Base-by-base conservation (phyloP, 208 protist genomes). In the Phytomonas francai region DNA sequence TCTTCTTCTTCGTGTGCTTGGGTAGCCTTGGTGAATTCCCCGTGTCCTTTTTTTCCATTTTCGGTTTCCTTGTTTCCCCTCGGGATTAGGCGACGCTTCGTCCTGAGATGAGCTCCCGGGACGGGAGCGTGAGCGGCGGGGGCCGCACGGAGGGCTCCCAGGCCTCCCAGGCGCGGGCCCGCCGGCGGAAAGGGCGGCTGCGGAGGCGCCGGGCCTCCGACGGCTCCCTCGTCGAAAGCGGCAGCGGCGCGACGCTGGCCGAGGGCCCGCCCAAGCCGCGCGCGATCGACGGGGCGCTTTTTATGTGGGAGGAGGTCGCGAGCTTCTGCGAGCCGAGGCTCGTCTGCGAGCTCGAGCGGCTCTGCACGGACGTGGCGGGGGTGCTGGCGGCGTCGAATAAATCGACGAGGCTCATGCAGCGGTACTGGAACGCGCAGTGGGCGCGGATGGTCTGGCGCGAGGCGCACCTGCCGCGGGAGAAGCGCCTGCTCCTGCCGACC, bases 361-460 rank as follows among this genome's bases (percentile, higher is more conserved):
- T 94, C 3, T 83, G 72, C 57, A 67, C 64, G 8, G 84, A 92
- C 70, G 76, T 94, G 0, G 67, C 68, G 11, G 30, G 16, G 12
- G 59, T 62, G 12, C 69, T 94, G 49, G 49, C 66, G 45, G 68
- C 66, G 51, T 85, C 80, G 25, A 79, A 75, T 36, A 83, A 60
- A 4, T 81, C 80, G 2, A 81, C 74, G 0, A 54, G 58, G 3
- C 67, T 91, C 11, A 79, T 94, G 89, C 82, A 94, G 69, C 81
- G 84, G 0, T 94, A 94, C 72, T 94, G 89, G 86, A 90, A 94
- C 54, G 81, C 80, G 67, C 83, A 87, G 72, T 94, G 80, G 71
- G 54, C 73, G 57, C 64, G 75, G 64, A 72, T 94, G 61, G 33
- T 89, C 4, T 91, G 89, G 86, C 76, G 60, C 45, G 81, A 88